Evolutionary conservation across 371 early-diverging fungal species (phyloP), one percentile per base, ranked within the genome.

Genomic region (Cokeromyces recurvatus): DNA sequence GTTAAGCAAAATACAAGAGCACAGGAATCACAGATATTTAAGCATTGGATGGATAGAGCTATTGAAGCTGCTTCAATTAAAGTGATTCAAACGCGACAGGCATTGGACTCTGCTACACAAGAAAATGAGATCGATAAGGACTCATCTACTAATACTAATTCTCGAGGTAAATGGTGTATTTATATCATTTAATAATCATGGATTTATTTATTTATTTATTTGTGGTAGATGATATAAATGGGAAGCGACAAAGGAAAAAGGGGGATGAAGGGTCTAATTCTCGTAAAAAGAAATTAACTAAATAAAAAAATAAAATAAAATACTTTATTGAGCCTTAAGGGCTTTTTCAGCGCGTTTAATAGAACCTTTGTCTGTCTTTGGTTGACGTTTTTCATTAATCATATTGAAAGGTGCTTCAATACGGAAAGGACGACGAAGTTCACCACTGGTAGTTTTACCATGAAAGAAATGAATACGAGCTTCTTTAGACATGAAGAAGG

Each of bases 341-440:
- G 73, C 75, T 56, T 74, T 75, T 49, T 74, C 70, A 15, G 66
- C 74, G 47, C 64, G 68, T 55, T 78, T 75, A 53, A 78, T 71
- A 1, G 71, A 55, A 15, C 69, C 69, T 24, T 63, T 58, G 53
- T 71, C 74, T 14, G 63, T 59, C 49, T 59, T 69, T n/a, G 67
- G 68, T 51, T 75, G 66, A 17, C 53, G 37, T 11, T 52, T 39
- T 25, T 49, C 62, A 34, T 51, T 66, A 9, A 71, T 53, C 36
- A 68, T 37, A 31, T 75, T 79, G 53, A 89, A 85, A 43, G 84
- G 79, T 39, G 71, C 72, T 38, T 77, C 78, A 16, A 74, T 76
- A 58, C 84, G 79, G 81, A 88, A 91, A 19, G 94, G 94, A 44
- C 94, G 81, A 55, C 71, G 75, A 37, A 90, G 68, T n/a, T 81